Conservation (phyloP, 2,329 filamentous ascomycete genomes). For the Colletotrichum sp. region DNA sequence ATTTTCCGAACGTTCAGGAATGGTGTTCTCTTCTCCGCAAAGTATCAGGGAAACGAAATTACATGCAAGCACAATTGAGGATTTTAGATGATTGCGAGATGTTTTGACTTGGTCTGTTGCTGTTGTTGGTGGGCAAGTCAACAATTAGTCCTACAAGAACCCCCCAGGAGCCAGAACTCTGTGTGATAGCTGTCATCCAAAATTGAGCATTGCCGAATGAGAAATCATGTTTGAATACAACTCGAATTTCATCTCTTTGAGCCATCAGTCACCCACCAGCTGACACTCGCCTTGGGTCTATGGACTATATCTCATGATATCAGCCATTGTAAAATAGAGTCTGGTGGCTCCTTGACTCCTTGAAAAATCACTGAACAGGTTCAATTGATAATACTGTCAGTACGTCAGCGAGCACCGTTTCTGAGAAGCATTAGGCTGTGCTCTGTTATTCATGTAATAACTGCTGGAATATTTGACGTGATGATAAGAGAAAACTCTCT, state of each 20-base stretch:
- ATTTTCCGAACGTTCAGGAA: neutral
- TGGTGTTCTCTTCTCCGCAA: neutral
- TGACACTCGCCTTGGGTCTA: neutral
- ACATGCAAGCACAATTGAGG: neutral
- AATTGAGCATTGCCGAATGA: neutral
- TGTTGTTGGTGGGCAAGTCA: neutral
- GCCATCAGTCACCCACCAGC: neutral
- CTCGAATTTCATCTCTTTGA: neutral
- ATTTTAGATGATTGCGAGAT: neutral
- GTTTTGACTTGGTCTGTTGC: neutral
- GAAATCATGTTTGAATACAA: neutral
- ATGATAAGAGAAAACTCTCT: neutral
- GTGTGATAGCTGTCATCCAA: neutral
- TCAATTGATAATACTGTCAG: too few species aligned
- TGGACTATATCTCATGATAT: neutral
- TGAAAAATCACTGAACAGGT: neutral
- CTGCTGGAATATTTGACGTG: neutral
- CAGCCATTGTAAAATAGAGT: neutral
- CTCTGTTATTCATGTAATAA: rapidly evolving
- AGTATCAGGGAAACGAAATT: too few species aligned
- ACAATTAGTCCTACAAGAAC: neutral
- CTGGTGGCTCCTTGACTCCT: neutral
- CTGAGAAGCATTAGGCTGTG: neutral
- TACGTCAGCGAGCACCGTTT: too few species aligned
- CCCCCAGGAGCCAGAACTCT: neutral